A percentile compares a stretch with the other conserved stretches of the same genome.
Conservation (phyloP, 176 grass and related monocot species). For the Juncus inflexus region DNA sequence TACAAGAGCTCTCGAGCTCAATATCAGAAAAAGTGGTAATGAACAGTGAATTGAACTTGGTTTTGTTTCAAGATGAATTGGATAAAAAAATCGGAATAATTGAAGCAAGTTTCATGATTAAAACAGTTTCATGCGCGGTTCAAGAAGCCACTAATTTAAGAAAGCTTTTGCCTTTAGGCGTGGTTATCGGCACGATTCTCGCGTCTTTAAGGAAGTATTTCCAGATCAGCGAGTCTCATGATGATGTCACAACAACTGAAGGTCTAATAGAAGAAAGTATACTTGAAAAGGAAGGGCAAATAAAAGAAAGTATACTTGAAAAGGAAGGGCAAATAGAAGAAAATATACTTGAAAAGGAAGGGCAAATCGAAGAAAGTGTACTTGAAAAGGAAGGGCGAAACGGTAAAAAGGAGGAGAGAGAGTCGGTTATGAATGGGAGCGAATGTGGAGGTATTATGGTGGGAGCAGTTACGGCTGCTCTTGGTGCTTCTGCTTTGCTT, state of each 20-base stretch:
- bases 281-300: not conserved
- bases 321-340: conserved; percentile 18
- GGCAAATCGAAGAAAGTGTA: conserved; percentile 8
- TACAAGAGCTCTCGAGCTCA: conserved; percentile 48
- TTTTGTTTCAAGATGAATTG: conserved; percentile 30
- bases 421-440: conserved; percentile 30
- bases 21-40: conserved; percentile 50
- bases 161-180: conserved; percentile 75
- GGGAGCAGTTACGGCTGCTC: conserved; percentile 82
- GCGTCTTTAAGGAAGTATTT: conserved; percentile 84
- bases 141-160: conserved; percentile 50
- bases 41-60: conserved; percentile 51
- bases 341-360: too few relatives aligned
- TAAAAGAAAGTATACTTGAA: conserved; percentile 18
- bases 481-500: conserved; percentile 84
- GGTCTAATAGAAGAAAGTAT: not conserved
- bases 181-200: conserved; percentile 69
- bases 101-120: conserved; percentile 43
- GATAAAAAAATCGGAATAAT: conserved; percentile 52
- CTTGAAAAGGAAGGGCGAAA: conserved; percentile 18
- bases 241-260: conserved; percentile 32
- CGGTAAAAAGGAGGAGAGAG: conserved; percentile 17
- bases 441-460: conserved; percentile 62
- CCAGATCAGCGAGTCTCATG: conserved; percentile 36
- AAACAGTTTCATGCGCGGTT: conserved; percentile 65